phyloP scores from a whole-genome alignment of 306 rosid genomes.

The Erythrophleum fordii region DNA sequence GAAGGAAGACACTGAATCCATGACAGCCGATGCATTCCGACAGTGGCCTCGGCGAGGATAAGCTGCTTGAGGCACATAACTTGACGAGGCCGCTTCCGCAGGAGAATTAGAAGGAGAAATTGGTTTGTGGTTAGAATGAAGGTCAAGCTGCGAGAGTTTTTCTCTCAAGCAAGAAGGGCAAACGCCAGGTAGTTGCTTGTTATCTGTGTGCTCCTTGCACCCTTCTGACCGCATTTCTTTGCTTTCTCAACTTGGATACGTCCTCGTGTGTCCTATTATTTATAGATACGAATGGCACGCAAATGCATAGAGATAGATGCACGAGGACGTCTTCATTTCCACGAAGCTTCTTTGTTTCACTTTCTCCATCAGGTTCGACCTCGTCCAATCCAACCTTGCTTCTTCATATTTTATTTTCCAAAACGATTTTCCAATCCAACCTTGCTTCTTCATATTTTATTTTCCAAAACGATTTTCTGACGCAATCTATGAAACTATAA shows the following conservation, averaged over 20 bases:
- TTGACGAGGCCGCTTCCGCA: not conserved
- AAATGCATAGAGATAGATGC: not conserved
- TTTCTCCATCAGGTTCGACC: not conserved
- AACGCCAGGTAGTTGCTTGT: conserved; percentile 55
- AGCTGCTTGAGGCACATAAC: conserved; percentile 32
- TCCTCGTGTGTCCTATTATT: not conserved
- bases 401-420: not conserved
- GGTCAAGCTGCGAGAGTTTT: conserved; percentile 54
- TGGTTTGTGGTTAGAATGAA: conserved; percentile 20
- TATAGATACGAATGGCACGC: not conserved
- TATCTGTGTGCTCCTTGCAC: conserved; percentile 57
- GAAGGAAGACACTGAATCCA: conserved; percentile 50
- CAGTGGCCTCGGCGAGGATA: conserved; percentile 42
- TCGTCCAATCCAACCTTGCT: not conserved
- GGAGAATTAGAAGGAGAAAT: conserved; percentile 2
- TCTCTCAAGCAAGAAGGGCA: conserved; percentile 67
- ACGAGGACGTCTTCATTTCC: conserved; percentile 1
- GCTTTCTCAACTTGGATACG: not conserved
- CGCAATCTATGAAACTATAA: not conserved
- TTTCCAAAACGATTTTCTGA: not conserved
- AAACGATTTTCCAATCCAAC: not conserved
- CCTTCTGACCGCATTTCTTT: conserved; percentile 2
- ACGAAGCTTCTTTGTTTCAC: not conserved
- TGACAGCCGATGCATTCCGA: conserved; percentile 48
- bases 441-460: not conserved